A percentile compares a stretch with the other conserved stretches of the same genome.
Evolutionary conservation across 1,139 yeast genomes (phyloP).

Genomic region (Kurtzmaniella quercitrusa): DNA sequence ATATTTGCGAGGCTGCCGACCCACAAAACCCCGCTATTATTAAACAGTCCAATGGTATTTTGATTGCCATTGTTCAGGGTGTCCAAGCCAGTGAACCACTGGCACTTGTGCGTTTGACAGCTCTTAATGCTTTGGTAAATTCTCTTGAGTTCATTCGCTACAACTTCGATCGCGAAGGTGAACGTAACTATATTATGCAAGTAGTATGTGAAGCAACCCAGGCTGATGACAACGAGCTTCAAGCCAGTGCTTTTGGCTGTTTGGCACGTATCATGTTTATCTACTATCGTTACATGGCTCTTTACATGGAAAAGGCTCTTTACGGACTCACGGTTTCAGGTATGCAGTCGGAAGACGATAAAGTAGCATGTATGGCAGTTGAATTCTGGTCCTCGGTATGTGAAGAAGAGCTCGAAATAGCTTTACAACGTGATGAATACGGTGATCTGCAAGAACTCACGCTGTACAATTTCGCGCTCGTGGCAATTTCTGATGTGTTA

Average conservation of each 20-base stretch:
- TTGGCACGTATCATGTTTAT: constrained; percentile 87
- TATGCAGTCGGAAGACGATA: constrained; percentile 82
- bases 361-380: constrained; percentile 96
- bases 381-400: constrained; percentile 98
- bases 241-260: constrained; percentile 95
- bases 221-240: constrained; percentile 74
- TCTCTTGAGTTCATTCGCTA: constrained; percentile 85
- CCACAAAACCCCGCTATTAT: constrained; percentile 77
- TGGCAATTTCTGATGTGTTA: constrained; percentile 78
- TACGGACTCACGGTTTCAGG: constrained; percentile 88
- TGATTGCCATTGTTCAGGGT: constrained; percentile 95
- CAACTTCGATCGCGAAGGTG: constrained; percentile 91
- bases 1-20: constrained; percentile 92
- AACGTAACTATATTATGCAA: constrained; percentile 95
- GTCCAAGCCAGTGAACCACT: constrained; percentile 82
- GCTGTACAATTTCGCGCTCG: constrained; percentile 72
- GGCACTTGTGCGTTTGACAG: constrained; percentile 75
- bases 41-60: constrained; percentile 84
- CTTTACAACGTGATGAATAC: constrained; percentile 61
- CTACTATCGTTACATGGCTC: constrained; percentile 84
- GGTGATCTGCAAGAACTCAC: constrained; percentile 32
- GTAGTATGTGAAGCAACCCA: constrained; percentile 98
- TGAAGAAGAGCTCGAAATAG: constrained; percentile 88
- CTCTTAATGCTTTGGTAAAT: constrained; percentile 85
- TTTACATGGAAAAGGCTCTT: constrained; percentile 96